Conservation (phyloP, 345 rosid genomes). For the Firmiana major region DNA sequence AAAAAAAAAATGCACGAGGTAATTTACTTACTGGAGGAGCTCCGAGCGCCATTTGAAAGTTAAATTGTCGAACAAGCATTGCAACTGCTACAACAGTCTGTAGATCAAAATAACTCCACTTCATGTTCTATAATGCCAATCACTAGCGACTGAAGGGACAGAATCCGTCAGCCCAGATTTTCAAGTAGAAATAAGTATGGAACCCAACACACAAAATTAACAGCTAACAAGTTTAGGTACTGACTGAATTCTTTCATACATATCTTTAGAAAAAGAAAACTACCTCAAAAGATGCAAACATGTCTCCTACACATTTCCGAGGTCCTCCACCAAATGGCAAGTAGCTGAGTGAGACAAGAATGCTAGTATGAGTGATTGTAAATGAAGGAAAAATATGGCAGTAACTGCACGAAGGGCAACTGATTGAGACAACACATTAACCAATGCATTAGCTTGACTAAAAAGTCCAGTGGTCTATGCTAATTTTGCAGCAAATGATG, state of each 20-base stretch:
- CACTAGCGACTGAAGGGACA: neutral
- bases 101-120: conserved; percentile 15
- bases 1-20: neutral
- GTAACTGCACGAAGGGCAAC: neutral
- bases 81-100: conserved; percentile 82
- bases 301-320: conserved; percentile 89
- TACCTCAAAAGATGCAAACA: conserved; percentile 97
- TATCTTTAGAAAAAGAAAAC: neutral
- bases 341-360: conserved; percentile 49
- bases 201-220: neutral
- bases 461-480: neutral
- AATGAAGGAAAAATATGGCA: neutral
- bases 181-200: neutral
- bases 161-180: neutral
- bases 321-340: conserved; percentile 99
- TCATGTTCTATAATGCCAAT: neutral
- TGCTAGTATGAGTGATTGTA: conserved; percentile 1
- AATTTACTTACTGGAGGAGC: conserved; percentile 72
- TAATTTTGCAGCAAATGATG: neutral
- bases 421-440: neutral
- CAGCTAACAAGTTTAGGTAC: neutral
- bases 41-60: conserved; percentile 75
- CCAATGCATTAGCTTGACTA: neutral
- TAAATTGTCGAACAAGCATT: conserved; percentile 77
- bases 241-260: neutral